Conservation (phyloP, 1,284 basidiomycete genomes). For the Xerocomus amazonicus region DNA sequence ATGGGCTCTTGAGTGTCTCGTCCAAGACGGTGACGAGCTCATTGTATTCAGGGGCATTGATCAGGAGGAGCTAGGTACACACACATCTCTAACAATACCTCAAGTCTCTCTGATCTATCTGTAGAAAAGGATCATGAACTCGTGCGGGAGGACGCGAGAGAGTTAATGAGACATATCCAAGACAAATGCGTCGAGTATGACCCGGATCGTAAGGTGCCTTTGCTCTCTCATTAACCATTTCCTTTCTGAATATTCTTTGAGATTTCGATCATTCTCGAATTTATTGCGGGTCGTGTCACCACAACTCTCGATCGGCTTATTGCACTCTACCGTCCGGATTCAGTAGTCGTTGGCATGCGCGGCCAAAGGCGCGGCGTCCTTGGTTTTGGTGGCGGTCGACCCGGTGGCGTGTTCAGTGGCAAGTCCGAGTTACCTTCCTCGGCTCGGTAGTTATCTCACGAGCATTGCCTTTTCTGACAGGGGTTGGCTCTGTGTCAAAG, state of each 20-base stretch:
- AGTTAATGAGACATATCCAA: constrained; percentile 79
- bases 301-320: constrained; percentile 90
- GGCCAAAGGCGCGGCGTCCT: constrained; percentile 59
- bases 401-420: constrained; percentile 53
- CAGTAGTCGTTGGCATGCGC: constrained; percentile 88
- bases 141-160: constrained; percentile 84
- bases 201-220: constrained; percentile 65
- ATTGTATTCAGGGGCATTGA: constrained; percentile 91
- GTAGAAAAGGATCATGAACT: constrained; percentile 78
- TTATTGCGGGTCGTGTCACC: constrained; percentile 87
- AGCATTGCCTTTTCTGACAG: background rate
- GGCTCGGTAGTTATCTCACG: background rate
- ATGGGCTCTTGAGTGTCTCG: constrained; percentile 83
- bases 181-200: constrained; percentile 81
- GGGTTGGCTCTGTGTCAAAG: constrained; percentile 36
- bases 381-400: constrained; percentile 46
- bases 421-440: constrained; percentile 41
- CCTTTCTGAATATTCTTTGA: constrained; percentile 26
- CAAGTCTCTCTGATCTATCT: background rate
- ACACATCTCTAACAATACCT: constrained; percentile 12
- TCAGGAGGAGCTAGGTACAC: constrained; percentile 74
- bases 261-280: constrained; percentile 92
- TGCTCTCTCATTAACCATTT: background rate
- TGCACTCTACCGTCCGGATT: constrained; percentile 93
- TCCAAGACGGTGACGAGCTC: constrained; percentile 93